Evolutionary conservation across 2,329 filamentous ascomycete genomes (phyloP).

Genomic region (Epichloe aotearoae): DNA sequence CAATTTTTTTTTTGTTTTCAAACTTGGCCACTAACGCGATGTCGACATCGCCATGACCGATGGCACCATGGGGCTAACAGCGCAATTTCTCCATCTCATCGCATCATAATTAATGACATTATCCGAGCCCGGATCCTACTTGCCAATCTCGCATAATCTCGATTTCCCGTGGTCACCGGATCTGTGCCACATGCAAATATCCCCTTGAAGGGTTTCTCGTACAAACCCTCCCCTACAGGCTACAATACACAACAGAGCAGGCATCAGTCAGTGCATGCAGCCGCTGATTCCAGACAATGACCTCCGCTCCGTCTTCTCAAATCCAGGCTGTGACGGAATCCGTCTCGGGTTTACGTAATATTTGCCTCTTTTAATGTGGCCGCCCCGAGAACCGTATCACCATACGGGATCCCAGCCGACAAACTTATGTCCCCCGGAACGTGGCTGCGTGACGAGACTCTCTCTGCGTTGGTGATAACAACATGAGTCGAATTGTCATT

Average conservation of each 20-base stretch:
- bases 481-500: too few species aligned
- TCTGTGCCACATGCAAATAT: neutral
- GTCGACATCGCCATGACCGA: conserved; percentile 6
- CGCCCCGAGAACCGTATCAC: neutral
- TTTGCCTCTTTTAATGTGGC: neutral
- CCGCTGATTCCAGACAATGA: too few species aligned
- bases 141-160: neutral
- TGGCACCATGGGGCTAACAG: conserved; percentile 1
- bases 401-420: too few species aligned
- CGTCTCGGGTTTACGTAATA: neutral
- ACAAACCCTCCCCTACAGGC: neutral
- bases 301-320: too few species aligned
- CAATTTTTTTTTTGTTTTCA: neutral
- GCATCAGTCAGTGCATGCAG: too few species aligned
- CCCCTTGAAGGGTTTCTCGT: neutral
- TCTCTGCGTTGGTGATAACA: neutral
- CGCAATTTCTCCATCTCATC: neutral
- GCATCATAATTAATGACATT: neutral
- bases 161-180: neutral
- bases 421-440: neutral
- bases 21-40: conserved; percentile 1
- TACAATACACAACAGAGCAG: neutral
- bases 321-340: too few species aligned
- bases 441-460: neutral
- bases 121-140: neutral